Conservation (phyloP, 805 yeast species). For the Candida nemodendra region DNA sequence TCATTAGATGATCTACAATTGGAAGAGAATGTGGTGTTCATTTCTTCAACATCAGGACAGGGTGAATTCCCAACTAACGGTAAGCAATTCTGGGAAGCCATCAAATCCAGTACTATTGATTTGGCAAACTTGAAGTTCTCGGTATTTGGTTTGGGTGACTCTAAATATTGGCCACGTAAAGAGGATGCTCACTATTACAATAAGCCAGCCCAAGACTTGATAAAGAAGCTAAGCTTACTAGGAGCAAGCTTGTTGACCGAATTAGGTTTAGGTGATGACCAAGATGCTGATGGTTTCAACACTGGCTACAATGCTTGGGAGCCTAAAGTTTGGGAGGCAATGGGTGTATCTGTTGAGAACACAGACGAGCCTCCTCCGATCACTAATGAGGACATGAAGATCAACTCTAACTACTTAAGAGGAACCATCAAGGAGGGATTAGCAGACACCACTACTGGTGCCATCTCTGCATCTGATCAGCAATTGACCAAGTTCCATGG, state of each 20-base stretch:
- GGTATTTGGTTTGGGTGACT: constrained; percentile 78
- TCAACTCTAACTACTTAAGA: constrained; percentile 80
- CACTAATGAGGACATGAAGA: constrained; percentile 94
- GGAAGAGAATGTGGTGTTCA: constrained; percentile 66
- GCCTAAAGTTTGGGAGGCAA: constrained; percentile 76
- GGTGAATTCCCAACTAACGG: constrained; percentile 88
- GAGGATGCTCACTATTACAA: constrained; percentile 93
- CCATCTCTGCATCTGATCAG: constrained; percentile 86
- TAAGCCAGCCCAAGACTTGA: constrained; percentile 80
- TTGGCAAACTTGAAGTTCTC: constrained; percentile 55
- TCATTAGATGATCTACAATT: constrained; percentile 70
- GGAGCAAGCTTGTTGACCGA: constrained; percentile 75
- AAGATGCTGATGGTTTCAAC: constrained; percentile 92
- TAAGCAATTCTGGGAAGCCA: constrained; percentile 69
- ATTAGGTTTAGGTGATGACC: constrained; percentile 92
- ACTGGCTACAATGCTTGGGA: constrained; percentile 94
- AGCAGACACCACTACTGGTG: constrained; percentile 79
- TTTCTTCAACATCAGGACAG: constrained; percentile 79
- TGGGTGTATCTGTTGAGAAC: constrained; percentile 84
- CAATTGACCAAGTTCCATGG: constrained; percentile 97
- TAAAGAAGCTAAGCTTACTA: constrained; percentile 58
- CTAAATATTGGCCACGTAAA: constrained; percentile 94
- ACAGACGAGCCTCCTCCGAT: constrained; percentile 89
- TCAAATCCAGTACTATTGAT: constrained; percentile 67
- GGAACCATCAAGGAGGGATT: constrained; percentile 92